Conservation (phyloP, 768 basidiomycete genomes). For the Xanthoconium stramineum region DNA sequence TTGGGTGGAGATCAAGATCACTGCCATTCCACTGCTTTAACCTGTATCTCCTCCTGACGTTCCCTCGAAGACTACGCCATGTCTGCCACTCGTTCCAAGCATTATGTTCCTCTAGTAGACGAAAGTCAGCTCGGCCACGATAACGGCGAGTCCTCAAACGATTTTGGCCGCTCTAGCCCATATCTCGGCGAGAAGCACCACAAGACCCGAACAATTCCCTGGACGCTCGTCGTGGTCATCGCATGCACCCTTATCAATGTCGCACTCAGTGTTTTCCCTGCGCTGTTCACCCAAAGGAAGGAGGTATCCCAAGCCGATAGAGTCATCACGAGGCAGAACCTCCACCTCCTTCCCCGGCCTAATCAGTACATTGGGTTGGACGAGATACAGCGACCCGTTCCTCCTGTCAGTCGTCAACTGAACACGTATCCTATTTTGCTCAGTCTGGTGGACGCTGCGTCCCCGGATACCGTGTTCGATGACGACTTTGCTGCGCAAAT, state of each 20-base stretch:
- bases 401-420: background rate
- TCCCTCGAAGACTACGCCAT: background rate
- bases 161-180: background rate
- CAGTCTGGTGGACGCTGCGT: slow-evolving; percentile 9
- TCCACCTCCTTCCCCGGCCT: slow-evolving; percentile 6
- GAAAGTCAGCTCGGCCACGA: background rate
- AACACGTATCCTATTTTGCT: slow-evolving; percentile 7
- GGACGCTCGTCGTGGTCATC: slow-evolving; percentile 5
- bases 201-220: slow-evolving; percentile 1
- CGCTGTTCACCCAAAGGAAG: background rate
- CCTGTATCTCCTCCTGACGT: too few species aligned
- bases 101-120: slow-evolving; percentile 1
- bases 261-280: slow-evolving; percentile 3
- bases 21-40: background rate
- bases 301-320: background rate
- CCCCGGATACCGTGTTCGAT: slow-evolving; percentile 5
- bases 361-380: slow-evolving; percentile 13
- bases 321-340: slow-evolving; percentile 5
- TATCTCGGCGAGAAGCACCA: background rate
- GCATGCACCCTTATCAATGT: slow-evolving; percentile 7
- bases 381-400: slow-evolving; percentile 3
- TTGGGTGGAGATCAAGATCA: background rate
- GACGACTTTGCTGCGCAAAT: slow-evolving; percentile 3
- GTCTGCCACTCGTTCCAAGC: background rate
- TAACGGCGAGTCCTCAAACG: background rate